Evolutionary conservation across 2,329 filamentous ascomycete genomes (phyloP).

Genomic region (Fusarium pseudocircinatum): DNA sequence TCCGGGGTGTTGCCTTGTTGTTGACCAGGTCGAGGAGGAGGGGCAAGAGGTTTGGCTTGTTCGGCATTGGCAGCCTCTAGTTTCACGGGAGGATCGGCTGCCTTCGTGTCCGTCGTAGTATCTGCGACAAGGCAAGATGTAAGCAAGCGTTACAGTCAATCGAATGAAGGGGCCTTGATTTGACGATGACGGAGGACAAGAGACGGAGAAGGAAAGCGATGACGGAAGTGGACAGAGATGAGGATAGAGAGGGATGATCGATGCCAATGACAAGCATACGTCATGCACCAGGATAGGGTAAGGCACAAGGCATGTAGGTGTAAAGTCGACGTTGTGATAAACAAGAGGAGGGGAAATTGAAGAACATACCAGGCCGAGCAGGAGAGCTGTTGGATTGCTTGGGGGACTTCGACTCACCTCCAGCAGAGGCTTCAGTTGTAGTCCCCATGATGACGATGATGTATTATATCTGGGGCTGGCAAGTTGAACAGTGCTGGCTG

Average conservation of each 20-base stretch:
- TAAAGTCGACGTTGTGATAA: background rate
- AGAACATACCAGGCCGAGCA: constrained; percentile 55
- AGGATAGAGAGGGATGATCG: constrained; percentile 20
- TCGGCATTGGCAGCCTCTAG: constrained; percentile 66
- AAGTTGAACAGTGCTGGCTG: constrained; percentile 38
- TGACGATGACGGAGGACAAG: constrained; percentile 27
- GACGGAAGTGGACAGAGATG: constrained; percentile 26
- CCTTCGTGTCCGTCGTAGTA: constrained; percentile 57
- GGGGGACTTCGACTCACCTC: constrained; percentile 60
- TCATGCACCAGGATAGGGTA: constrained; percentile 30
- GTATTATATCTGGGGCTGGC: constrained; percentile 51
- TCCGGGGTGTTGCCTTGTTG: constrained; percentile 65
- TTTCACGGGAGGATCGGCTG: constrained; percentile 56
- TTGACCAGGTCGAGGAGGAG: constrained; percentile 73
- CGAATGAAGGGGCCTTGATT: constrained; percentile 15
- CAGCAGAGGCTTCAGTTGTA: constrained; percentile 51
- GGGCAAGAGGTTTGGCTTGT: constrained; percentile 72
- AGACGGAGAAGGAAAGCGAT: constrained; percentile 27
- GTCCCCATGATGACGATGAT: constrained; percentile 61
- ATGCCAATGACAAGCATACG: constrained; percentile 40
- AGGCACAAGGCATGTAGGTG: background rate
- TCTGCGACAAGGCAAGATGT: constrained; percentile 48
- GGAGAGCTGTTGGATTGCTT: constrained; percentile 56
- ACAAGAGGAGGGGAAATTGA: constrained; percentile 7
- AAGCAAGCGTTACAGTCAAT: constrained; percentile 31